Evolutionary conservation across 805 yeast genomes (phyloP).

Genomic region (Zygosaccharomyces kombuchaensis): DNA sequence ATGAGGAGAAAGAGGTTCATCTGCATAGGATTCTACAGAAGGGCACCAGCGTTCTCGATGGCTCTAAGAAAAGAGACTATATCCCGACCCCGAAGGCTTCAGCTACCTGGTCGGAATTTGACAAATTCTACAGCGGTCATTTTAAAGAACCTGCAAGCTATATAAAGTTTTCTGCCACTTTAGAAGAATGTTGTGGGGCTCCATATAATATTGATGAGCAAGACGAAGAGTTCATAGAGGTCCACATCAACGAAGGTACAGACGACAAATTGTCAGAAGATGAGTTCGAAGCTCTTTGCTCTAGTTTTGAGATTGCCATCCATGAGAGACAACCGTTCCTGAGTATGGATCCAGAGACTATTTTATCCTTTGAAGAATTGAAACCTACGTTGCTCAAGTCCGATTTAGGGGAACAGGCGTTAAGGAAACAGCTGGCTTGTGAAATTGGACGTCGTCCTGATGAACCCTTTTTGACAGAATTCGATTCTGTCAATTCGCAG

Average conservation of each 20-base stretch:
- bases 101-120: slow-evolving; percentile 71
- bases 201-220: slow-evolving; percentile 86
- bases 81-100: slow-evolving; percentile 98
- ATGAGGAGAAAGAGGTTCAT: slow-evolving; percentile 96
- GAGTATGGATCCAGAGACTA: slow-evolving; percentile 75
- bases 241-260: slow-evolving; percentile 37
- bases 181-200: slow-evolving; percentile 89
- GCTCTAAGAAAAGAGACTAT: slow-evolving; percentile 49
- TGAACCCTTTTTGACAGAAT: slow-evolving; percentile 53
- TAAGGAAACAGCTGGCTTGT: slow-evolving; percentile 53
- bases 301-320: slow-evolving; percentile 68
- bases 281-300: slow-evolving; percentile 78
- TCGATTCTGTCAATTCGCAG: slow-evolving; percentile 38
- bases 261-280: slow-evolving; percentile 55
- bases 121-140: slow-evolving; percentile 60
- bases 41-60: slow-evolving; percentile 21
- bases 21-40: slow-evolving; percentile 86
- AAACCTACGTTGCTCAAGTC: slow-evolving; percentile 45
- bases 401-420: slow-evolving; percentile 43
- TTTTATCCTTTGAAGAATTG: slow-evolving; percentile 66
- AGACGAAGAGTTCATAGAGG: slow-evolving; percentile 64
- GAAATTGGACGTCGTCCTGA: slow-evolving; percentile 44
- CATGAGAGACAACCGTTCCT: slow-evolving; percentile 84
- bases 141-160: slow-evolving; percentile 74
- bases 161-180: slow-evolving; percentile 86